Conservation (phyloP, 1,139 yeast genomes). For the Yamadazyma sp. region DNA sequence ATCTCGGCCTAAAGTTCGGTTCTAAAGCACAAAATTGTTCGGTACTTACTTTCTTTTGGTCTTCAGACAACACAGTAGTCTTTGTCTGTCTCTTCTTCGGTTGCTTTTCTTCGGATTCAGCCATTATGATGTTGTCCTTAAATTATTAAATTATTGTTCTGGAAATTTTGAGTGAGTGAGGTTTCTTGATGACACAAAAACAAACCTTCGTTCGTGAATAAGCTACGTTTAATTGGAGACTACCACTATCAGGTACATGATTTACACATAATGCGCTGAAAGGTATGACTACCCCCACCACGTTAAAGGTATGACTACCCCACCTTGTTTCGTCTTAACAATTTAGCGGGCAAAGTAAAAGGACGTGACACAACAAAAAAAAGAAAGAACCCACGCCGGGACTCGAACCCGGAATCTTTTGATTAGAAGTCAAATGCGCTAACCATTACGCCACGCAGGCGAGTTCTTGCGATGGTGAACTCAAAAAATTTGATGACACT, state of each 20-base stretch:
- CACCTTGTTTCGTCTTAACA: too few relatives aligned
- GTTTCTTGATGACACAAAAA: constrained; percentile 1
- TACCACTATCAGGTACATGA: too few relatives aligned
- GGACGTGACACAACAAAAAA: constrained; percentile 1
- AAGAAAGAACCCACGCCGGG: constrained; percentile 19
- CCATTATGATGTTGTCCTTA: not conserved
- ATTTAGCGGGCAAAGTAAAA: too few relatives aligned
- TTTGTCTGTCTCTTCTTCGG: constrained; percentile 24
- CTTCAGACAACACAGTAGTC: constrained; percentile 38
- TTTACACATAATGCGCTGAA: too few relatives aligned
- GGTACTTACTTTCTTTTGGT: constrained; percentile 43
- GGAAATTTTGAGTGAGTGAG: not conserved
- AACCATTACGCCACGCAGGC: constrained; percentile 23
- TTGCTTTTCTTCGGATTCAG: constrained; percentile 2
- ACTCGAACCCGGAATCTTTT: constrained; percentile 22
- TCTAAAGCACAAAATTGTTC: not conserved
- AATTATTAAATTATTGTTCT: not conserved
- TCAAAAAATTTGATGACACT: too few relatives aligned
- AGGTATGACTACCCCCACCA: too few relatives aligned
- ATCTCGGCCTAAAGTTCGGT: not conserved
- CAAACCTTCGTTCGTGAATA: too few relatives aligned
- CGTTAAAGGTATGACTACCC: too few relatives aligned
- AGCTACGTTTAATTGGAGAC: too few relatives aligned
- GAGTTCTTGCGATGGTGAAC: not conserved
- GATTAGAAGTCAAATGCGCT: constrained; percentile 22